Evolutionary conservation across 2,329 filamentous ascomycete genomes (phyloP).

Genomic region (Acephala macrosclerotiorum): DNA sequence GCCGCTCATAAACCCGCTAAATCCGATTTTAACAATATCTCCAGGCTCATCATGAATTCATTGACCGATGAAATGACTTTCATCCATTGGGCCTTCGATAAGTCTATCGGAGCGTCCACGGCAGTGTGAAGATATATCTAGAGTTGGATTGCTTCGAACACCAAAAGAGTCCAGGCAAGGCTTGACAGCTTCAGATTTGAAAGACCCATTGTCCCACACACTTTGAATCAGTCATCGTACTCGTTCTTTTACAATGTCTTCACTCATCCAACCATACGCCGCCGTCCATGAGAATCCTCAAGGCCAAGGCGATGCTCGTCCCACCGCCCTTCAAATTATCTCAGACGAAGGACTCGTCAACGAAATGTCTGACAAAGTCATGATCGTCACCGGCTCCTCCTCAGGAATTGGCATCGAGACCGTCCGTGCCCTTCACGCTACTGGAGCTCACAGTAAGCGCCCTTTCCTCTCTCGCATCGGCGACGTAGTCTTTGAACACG

Average conservation of each 20-base stretch:
- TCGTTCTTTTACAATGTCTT: background rate
- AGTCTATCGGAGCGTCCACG: slow-evolving; percentile 1
- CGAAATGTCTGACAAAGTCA: slow-evolving; percentile 45
- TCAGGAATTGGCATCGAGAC: slow-evolving; percentile 49
- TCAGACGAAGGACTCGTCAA: slow-evolving; percentile 41
- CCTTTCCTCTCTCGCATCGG: no score
- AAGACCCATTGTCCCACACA: background rate
- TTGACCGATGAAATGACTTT: background rate
- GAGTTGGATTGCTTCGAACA: background rate
- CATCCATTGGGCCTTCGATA: background rate
- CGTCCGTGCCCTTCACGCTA: slow-evolving; percentile 46
- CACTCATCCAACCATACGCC: slow-evolving; percentile 22
- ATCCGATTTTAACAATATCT: background rate
- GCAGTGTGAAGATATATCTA: background rate
- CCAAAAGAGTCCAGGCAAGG: no score
- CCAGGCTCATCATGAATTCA: background rate
- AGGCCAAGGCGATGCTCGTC: slow-evolving; percentile 43
- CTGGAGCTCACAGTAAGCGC: slow-evolving; percentile 48
- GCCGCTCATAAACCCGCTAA: background rate
- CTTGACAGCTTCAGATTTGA: no score
- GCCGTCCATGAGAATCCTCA: slow-evolving; percentile 17
- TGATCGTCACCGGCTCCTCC: slow-evolving; percentile 50
- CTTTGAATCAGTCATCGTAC: background rate
- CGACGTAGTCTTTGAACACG: no score
- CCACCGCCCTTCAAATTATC: slow-evolving; percentile 45